Conservation (phyloP, 2,329 filamentous ascomycete genomes). For the Colletotrichum sp. region DNA sequence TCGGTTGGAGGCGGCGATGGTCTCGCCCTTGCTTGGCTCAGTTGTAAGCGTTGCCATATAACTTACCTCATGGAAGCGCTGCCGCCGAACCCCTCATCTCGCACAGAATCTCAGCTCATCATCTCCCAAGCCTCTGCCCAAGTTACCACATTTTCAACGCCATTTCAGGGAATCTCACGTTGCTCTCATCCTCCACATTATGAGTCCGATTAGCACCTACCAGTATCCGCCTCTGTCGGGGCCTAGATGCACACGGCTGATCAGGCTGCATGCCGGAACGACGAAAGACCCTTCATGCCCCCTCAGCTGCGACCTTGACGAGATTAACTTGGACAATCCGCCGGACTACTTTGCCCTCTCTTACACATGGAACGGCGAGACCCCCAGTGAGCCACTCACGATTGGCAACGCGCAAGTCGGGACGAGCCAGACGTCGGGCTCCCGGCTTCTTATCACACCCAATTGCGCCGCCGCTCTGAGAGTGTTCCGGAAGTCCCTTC, state of each 20-base stretch:
- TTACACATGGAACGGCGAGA: not conserved
- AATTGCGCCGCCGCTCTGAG: not conserved
- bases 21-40: no score
- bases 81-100: not conserved
- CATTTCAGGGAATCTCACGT: no score
- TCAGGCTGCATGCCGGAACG: not conserved
- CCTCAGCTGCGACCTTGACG: fast-evolving
- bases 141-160: no score
- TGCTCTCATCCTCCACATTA: not conserved
- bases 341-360: fast-evolving
- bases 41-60: no score
- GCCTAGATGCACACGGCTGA: not conserved
- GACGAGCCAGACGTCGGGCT: fast-evolving
- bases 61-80: no score
- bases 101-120: not conserved
- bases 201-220: not conserved
- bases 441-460: not conserved
- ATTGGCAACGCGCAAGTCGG: not conserved
- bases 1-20: no score
- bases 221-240: not conserved
- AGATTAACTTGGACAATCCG: not conserved
- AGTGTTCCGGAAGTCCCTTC: not conserved
- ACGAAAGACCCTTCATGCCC: fast-evolving
- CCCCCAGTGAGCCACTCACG: not conserved
- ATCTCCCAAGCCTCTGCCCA: no score